These are phyloP conservation scores for Suillus placidus DNA, from an alignment of 768 basidiomycete species.

Conservation along the genomic window DNA sequence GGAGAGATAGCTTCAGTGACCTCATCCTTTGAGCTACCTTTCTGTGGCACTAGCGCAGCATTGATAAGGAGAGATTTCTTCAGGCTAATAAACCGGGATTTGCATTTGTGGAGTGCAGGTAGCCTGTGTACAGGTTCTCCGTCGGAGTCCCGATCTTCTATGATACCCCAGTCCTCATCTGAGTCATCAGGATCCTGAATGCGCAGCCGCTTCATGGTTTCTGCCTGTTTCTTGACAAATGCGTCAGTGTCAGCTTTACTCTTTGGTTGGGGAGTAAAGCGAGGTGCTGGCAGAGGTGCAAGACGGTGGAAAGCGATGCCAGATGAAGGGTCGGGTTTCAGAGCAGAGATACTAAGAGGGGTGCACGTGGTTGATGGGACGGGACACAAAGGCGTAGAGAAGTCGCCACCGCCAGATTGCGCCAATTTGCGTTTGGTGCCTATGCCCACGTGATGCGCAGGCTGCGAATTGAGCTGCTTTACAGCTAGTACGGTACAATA, in stretches of 20 bases:
- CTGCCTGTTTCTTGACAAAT: slow-evolving; percentile 55
- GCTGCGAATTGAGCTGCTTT: slow-evolving; percentile 31
- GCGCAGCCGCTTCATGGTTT: slow-evolving; percentile 62
- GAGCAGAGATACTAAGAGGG: slow-evolving; percentile 40
- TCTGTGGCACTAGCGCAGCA: slow-evolving; percentile 32
- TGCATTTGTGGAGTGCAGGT: slow-evolving; percentile 26
- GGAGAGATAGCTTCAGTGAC: slow-evolving; percentile 73
- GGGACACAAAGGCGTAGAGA: slow-evolving; percentile 59
- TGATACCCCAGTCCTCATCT: slow-evolving; percentile 46
- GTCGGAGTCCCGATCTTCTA: slow-evolving; percentile 52
- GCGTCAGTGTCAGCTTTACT: slow-evolving; percentile 40
- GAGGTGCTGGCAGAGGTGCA: slow-evolving; percentile 36
- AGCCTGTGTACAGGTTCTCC: slow-evolving; percentile 47
- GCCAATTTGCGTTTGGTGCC: slow-evolving; percentile 66
- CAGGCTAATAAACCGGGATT: slow-evolving; percentile 31
- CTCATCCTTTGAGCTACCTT: slow-evolving; percentile 52
- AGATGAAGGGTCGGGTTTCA: slow-evolving; percentile 35
- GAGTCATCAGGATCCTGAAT: slow-evolving; percentile 57
- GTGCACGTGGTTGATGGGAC: slow-evolving; percentile 30
- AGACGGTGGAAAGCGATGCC: slow-evolving; percentile 39
- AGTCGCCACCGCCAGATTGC: slow-evolving; percentile 42
- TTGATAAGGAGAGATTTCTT: slow-evolving; percentile 27
- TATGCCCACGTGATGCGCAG: slow-evolving; percentile 36
- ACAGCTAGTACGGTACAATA: slow-evolving; percentile 45
- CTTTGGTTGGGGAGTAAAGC: slow-evolving; percentile 35